Evolutionary conservation across 108 stramenopile species (phyloP), one percentile per base, ranked within the genome.

Genomic region (Tribonema minus): DNA sequence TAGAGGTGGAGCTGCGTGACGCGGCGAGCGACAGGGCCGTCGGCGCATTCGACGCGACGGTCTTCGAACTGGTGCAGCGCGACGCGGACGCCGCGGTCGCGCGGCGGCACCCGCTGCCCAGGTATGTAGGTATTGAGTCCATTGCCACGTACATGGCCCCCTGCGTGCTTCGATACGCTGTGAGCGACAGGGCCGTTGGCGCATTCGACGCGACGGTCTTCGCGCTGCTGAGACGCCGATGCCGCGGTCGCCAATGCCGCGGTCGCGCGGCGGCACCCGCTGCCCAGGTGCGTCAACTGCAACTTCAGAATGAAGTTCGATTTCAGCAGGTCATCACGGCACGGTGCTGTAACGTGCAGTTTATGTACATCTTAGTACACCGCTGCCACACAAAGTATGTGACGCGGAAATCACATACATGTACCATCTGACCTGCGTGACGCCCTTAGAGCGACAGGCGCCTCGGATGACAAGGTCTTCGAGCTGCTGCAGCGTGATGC

Each of bases 401-500:
- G n/a, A n/a, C n/a, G n/a, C n/a, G n/a, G n/a, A n/a, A n/a, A n/a
- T n/a, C n/a, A n/a, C n/a, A n/a, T n/a, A n/a, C n/a, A n/a, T n/a
- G n/a, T n/a, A n/a, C n/a, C n/a, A n/a, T n/a, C n/a, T n/a, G n/a
- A n/a, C 38, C 64, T n/a, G 64, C 66, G 0, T 60, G 67, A 35
- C 64, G 66, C 20, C 64, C 77, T 20, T 69, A 63, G 27, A 69
- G 26, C 12, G 77, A 78, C 32, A 32, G 77, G 77, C 6, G 27
- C 37, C 3, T 70, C 40, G 30, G 77, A 78, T 15, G 58, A 32
- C 30, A 70, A 32, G n/a, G 54, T 70, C 37, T 58, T 68, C 40
- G 77, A 33, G 6, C 77, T 78, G 6, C 30, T 78, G 67, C 77
- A 78, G 77, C 60, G 46, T n/a, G n/a, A n/a, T n/a, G n/a, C n/a